Evolutionary conservation across 352 stramenopile species (phyloP), one percentile per base, ranked within the genome.

Genomic region (Phytophthora capsici): DNA sequence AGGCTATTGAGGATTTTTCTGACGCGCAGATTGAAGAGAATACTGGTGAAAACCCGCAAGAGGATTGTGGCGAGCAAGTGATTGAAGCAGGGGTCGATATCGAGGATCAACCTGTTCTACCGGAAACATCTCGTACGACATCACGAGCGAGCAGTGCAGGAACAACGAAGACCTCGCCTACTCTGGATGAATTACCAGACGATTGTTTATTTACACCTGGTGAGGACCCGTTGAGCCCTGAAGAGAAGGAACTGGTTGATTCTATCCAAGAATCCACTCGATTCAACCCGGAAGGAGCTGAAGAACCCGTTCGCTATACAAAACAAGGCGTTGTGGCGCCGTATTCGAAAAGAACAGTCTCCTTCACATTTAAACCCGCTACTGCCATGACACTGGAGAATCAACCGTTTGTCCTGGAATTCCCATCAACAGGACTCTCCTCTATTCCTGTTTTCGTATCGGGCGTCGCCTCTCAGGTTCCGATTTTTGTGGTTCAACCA

Each of bases 351-450:
- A 60, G 58, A 4, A 14, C 52, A 0, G 47, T 96, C 51, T 50
- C 59, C 19, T 88, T 96, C 57, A 88, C 73, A 0, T 96, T 91
- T 46, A 70, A 70, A 0, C 88, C 88, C 1, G 60, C 65, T 8
- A n/a, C 57, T 17, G 65, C 83, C 5, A 73, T 89, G 65, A 53
- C 17, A 0, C 51, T 86, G 1, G 58, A 69, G 12, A 66, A 77
- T 6, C 47, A 78, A 3, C 23, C 54, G 1, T 89, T 84, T 19
- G 7, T 66, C 2, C 14, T 90, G 4, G 70, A 81, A 20, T 90
- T 88, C 20, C 57, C 71, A 7, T 19, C 40, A 13, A 17, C 56
- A 4, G 43, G 38, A 26, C 59, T 74, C 13, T 14, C 48, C 4
- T 17, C 45, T 12, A 64, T 72, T n/a, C 58, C 51, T 9, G 17